Base-by-base conservation (phyloP, 345 rosid species). In the Eutrema yunnanense region DNA sequence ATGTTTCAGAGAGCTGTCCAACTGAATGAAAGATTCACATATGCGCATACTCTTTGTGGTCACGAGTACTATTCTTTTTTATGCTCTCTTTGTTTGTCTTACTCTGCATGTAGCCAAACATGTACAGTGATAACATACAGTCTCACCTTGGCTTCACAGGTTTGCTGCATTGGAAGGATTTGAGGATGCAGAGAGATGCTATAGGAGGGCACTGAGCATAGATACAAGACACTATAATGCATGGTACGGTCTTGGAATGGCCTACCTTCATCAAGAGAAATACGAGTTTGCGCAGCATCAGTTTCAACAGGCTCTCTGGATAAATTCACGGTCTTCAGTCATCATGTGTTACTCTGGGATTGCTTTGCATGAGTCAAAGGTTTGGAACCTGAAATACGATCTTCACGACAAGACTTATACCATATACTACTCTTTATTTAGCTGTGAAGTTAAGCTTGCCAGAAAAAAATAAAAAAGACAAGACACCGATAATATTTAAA, bases 181-280 rank as follows among this genome's bases (percentile, higher is more conserved):
- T 82, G 93, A 87, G 69, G 82, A 80, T 34, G 97, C 92, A 76
- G 84, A 82, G 50, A 92, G 80, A 82, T 85, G 95, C 80, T 94
- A 91, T 74, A 85, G 82, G 71, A 83, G 78, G 71, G 95, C 98
- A 63, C 88, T 91, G 63, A 67, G 83, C 69, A 76, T 89, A 78
- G 95, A 94, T 81, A 65, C 83, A 41, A 88, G 98, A 78, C 96
- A 91, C 73, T 94, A 89, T 72, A 94, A 86, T 54, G 72, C 98
- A 14, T 94, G 97, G 97, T 88, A 94, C 72, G 98, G 97, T 49
- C 97, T 91, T 71, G 98, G 97, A 63, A 84, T 88, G 88, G 78
- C 90, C 19, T 89, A 87, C 80, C 89, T 91, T 73, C 86, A 81
- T 77, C 90, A 88, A 74, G 97, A 91, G 82, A 91, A 89, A 77